Base-by-base conservation (phyloP, 306 rosid genomes). In the Cucurbita argyrosperma region DNA sequence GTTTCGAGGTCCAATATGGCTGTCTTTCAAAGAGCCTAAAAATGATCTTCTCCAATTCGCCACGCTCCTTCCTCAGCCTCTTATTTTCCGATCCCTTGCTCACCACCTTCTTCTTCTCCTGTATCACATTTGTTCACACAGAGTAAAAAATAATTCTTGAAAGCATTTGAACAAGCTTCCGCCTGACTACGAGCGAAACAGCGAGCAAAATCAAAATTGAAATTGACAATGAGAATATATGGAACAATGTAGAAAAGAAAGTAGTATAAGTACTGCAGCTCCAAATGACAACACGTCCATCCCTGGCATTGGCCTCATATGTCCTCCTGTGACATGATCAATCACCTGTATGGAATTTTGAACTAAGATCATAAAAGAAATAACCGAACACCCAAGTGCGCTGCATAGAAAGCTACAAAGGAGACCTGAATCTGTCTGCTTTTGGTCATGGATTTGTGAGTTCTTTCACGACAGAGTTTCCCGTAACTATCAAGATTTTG, bases 251-350 rank as follows among this genome's bases (percentile, higher is more conserved):
- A 14, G 50, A 77, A 18, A 78, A 10, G 30, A 83, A 74, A 74
- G 52, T 73, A 57, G 78, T 74, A 78, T 61, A 80, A 43, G 45
- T 89, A 86, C 96, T 76, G 13, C 80, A 39, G 85, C 79, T 78
- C 79, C 87, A 80, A 88, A 74, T 82, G 84, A 64, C 10, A 76
- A 37, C 76, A 84, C 80, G 76, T 76, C 81, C 88, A 84, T 84
- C 85, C 95, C 96, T 35, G 92, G 97, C 95, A 87, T 81, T 46
- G 97, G 96, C 83, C 89, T 87, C 96, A 90, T 92, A 79, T 63
- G 85, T 75, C 97, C 96, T 75, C 97, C 96, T 77, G 68, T 79
- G 63, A 88, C 90, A 68, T 88, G 86, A 60, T 79, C 84, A 46
- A 92, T 87, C 79, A 92, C 91, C 98, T 92, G 85, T 79, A 77